A percentile compares a stretch with the other conserved stretches of the same genome.
phyloP scores from a whole-genome alignment of 768 basidiomycete species.

The Trametes punicea region DNA sequence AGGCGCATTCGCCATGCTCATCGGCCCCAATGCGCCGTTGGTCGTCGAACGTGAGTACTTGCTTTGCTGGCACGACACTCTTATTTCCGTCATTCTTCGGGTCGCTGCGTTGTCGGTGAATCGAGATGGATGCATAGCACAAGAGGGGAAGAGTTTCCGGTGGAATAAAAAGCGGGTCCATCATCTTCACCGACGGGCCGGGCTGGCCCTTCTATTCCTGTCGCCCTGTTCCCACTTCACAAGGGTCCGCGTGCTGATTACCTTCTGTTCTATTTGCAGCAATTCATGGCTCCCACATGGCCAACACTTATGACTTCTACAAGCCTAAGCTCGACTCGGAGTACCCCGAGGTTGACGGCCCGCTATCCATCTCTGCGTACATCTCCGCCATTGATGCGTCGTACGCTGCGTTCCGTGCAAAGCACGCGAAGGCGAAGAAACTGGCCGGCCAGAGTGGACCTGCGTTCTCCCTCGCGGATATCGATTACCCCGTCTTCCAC shows the following conservation, averaged over 20 bases:
- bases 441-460: constrained; percentile 29
- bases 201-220: neutral
- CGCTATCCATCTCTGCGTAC: constrained; percentile 93
- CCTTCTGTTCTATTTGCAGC: constrained; percentile 45
- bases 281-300: constrained; percentile 95
- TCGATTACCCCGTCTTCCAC: constrained; percentile 96
- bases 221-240: neutral
- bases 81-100: neutral
- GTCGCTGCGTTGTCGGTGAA: neutral
- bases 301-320: constrained; percentile 98
- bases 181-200: neutral
- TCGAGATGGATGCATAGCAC: constrained; percentile 1
- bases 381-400: constrained; percentile 89
- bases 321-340: constrained; percentile 95
- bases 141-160: neutral
- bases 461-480: constrained; percentile 70
- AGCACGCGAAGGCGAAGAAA: constrained; percentile 67
- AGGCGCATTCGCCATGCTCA: constrained; percentile 90
- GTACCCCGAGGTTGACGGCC: constrained; percentile 97
- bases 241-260: neutral
- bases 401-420: constrained; percentile 81
- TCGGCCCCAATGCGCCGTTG: constrained; percentile 94
- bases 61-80: constrained; percentile 15
- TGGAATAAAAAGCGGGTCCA: neutral
- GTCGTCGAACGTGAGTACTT: constrained; percentile 84